Evolutionary conservation across 2,329 filamentous ascomycete genomes (phyloP), one percentile per base, ranked within the genome.

Genomic region (Stagonosporopsis tanaceti): DNA sequence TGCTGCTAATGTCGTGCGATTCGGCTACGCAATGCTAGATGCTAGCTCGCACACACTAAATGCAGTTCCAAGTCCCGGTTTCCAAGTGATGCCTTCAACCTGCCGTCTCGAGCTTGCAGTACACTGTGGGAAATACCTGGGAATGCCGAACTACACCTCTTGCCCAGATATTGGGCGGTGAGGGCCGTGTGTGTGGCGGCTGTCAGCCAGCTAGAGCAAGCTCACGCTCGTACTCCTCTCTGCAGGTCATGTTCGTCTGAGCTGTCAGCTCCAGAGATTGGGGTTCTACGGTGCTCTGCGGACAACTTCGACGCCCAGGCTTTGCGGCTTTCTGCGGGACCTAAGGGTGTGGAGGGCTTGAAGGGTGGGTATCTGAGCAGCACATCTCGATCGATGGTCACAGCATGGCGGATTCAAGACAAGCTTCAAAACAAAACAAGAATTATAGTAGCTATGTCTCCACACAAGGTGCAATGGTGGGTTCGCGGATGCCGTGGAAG

Each of bases 41-140:
- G 17, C 41, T 53, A 53, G 50, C 41, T 40, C 51, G 28, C 51
- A 38, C 51, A 54, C 11, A 42, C 25, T 3, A 34, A 32, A 32
- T 32, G 7, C 8, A 32, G 12, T 11, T 11, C 27, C 27, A 28
- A 28, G 27, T 20, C 3, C 20, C 20, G 20, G 20, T 20, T 20
- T 20, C 20, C 20, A 20, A 20, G 20, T 20, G 20, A 20, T 20
- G 20, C 20, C 3, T 20, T 20, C 20, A 3, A 20, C 20, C 20
- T 20, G 20, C 20, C 20, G 20, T 20, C 20, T 20, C 20, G 20
- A 20, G 20, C 20, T 20, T 20, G 3, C 20, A 20, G 20, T 20
- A 20, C 20, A 20, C 20, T 20, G 20, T 20, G 20, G 2, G 20
- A 20, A 20, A 20, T 20, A 20, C 20, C 20, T 20, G 20, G 20